Evolutionary conservation across 495 filamentous ascomycete species (phyloP), one percentile per base, ranked within the genome.

Genomic region (Podospora fimiseda): DNA sequence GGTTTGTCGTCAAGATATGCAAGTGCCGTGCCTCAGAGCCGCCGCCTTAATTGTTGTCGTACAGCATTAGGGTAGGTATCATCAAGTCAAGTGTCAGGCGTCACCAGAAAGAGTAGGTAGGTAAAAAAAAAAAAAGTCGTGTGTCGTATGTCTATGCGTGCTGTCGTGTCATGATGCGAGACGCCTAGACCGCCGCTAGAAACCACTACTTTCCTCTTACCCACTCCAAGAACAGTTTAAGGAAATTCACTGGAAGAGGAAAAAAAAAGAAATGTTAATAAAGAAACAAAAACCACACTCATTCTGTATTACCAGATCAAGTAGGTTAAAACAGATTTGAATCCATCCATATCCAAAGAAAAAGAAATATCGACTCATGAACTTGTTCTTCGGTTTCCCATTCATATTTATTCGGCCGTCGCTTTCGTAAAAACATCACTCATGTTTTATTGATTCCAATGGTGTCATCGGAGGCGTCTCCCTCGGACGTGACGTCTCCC

Each of bases 401-500:
- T 19, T 11, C 48, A 1, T 37, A 43, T 30, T 51, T 56, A 39
- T 48, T 52, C 48, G n/a, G 50, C 43, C 38, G 50, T 24, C 7
- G 51, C 57, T 7, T 51, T 24, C 16, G 51, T 49, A 3, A 54
- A 9, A 16, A 49, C 30, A 24, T 51, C 42, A 18, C 51, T 53
- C 50, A 9, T 51, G 50, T 44, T 55, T 48, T 21, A 47, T 16
- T 30, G 44, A 43, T 36, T 49, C 58, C 27, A 40, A 2, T 8
- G 47, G n/a, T 4, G 45, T 49, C 8, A 52, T 24, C 18, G 58
- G 39, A 6, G 54, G 52, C 7, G 55, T 46, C 20, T 55, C 60
- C 27, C 55, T 47, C 2, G 50, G 40, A 14, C 50, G 55, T 16
- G 40, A 13, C 20, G 50, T 5, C 16, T 57, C 55, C 39, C 48